Percentiles rank a stretch among this genome's conserved stretches.
These are phyloP conservation scores for Boletus edulis DNA, from an alignment of 768 basidiomycete genomes.

Conservation along the genomic window DNA sequence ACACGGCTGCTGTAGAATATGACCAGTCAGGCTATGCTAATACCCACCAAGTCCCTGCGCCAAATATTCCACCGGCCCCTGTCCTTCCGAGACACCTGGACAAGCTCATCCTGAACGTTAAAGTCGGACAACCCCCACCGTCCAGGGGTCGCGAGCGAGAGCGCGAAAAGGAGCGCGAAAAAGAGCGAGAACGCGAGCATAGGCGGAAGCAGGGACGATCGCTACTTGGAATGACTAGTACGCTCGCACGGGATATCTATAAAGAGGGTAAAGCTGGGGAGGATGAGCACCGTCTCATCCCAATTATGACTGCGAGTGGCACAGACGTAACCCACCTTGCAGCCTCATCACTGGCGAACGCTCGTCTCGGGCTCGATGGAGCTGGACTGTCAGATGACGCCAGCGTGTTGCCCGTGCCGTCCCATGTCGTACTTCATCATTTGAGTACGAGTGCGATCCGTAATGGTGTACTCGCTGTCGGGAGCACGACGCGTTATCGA, in stretches of 20 bases:
- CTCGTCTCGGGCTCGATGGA: constrained; percentile 37
- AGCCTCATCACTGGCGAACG: constrained; percentile 17
- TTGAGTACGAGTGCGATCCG: constrained; percentile 92
- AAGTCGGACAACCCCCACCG: constrained; percentile 32
- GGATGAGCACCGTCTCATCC: constrained; percentile 26
- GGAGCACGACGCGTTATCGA: constrained; percentile 86
- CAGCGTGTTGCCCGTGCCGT: constrained; percentile 88
- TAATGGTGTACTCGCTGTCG: constrained; percentile 91
- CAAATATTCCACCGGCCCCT: constrained; percentile 86
- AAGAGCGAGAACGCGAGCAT: constrained; percentile 31
- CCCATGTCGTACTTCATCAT: constrained; percentile 92
- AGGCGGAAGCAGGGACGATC: constrained; percentile 32
- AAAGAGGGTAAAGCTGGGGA: constrained; percentile 23
- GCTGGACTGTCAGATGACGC: constrained; percentile 76
- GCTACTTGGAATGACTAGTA: constrained; percentile 35
- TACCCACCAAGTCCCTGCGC: constrained; percentile 50
- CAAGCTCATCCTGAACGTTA: constrained; percentile 83
- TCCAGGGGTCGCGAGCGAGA: constrained; percentile 33
- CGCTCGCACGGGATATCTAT: constrained; percentile 27
- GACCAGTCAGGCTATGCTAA: constrained; percentile 36
- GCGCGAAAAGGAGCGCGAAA: constrained; percentile 36
- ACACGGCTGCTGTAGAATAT: constrained; percentile 30
- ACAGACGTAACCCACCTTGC: constrained; percentile 37
- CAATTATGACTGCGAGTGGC: constrained; percentile 39
- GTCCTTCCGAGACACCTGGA: constrained; percentile 87